A percentile compares a stretch with the other conserved stretches of the same genome.
Conservation (phyloP, 148 eudicot species). For the Bassia scoparia region DNA sequence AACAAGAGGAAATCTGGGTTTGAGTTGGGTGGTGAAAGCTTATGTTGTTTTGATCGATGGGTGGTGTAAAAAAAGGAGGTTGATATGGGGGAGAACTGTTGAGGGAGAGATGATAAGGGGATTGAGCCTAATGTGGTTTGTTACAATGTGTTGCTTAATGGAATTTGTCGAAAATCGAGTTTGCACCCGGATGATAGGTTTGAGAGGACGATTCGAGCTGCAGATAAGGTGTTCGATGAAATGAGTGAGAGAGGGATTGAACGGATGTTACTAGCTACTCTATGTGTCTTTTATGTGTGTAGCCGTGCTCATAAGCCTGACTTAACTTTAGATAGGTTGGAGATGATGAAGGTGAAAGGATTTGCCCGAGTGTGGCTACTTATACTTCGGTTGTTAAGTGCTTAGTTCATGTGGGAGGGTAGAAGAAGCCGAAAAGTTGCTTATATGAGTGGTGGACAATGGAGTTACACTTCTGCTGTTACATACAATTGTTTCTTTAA, state of each 20-base stretch:
- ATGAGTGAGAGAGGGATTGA: conserved; percentile 78
- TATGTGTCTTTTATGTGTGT: conserved; percentile 80
- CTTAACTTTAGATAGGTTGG: conserved; percentile 58
- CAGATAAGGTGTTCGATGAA: conserved; percentile 75
- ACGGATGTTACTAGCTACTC: conserved; percentile 90
- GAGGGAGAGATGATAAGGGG: conserved; percentile 65
- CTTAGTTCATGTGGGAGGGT: conserved; percentile 81
- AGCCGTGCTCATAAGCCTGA: conserved; percentile 86
- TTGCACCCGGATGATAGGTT: conserved; percentile 78
- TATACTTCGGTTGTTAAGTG: conserved; percentile 94
- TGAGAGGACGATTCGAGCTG: conserved; percentile 60
- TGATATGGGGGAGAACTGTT: conserved; percentile 64
- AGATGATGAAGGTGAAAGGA: conserved; percentile 62
- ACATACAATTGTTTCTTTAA: conserved; percentile 94
- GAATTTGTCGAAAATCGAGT: conserved; percentile 82
- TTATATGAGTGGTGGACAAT: conserved; percentile 56
- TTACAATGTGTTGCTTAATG: conserved; percentile 75
- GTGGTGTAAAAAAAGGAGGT: conserved; percentile 72
- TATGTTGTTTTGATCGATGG: conserved; percentile 79
- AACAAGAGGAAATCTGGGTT: conserved; percentile 46
- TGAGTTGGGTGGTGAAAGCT: conserved; percentile 46
- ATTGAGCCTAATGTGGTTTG: conserved; percentile 78
- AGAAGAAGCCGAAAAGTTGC: conserved; percentile 61
- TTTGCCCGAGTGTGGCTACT: conserved; percentile 66
- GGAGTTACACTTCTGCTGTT: conserved; percentile 75